Evolutionary conservation across 2,329 filamentous ascomycete species (phyloP), one percentile per base, ranked within the genome.

Genomic region (Cytospora piceae): DNA sequence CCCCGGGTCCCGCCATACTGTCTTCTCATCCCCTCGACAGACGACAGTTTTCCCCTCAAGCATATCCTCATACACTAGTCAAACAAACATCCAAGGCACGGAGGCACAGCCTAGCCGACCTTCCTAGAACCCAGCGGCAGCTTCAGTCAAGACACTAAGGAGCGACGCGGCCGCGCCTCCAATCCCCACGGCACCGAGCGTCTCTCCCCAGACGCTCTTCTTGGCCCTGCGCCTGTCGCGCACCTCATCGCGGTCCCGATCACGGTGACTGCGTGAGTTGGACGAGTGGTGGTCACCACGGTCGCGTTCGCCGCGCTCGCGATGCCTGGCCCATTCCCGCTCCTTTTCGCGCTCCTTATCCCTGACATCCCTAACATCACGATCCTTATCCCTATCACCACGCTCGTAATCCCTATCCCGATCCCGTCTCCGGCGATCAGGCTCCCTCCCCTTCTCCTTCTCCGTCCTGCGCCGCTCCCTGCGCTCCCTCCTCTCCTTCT

Each of bases 101-200:
- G 58, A 55, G 34, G 46, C 31, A 51, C 51, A 46, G 24, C 34
- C 27, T 31, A 27, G 8, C 53, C 17, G 27, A 4, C 12, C 12
- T 24, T 29, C 17, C 65, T 56, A 78, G 54, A 72, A 69, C 46
- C 67, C 73, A 7, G 72, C 70, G 8, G 85, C 85, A 31, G 85
- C 86, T 72, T 89, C 85, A 4, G 83, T 81, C 37, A 89, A 74
- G 1, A 88, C 85, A 62, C 82, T 83, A 55, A 88, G 71, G 67
- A 89, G 74, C 61, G 84, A 87, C 3, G 82, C 85, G 0, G 87
- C 86, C 0, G 85, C 86, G 12, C 86, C 85, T 4, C 86, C 86
- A 34, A 89, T 83, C 1, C 86, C 83, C 6, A 85, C 86, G 0
- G 83, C 85, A 2, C 82, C 81, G 4, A 88, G 77, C 20, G 85